Evolutionary conservation across 2,329 filamentous ascomycete species (phyloP).

Genomic region (Xenosphaeropsis pyriputrescens): DNA sequence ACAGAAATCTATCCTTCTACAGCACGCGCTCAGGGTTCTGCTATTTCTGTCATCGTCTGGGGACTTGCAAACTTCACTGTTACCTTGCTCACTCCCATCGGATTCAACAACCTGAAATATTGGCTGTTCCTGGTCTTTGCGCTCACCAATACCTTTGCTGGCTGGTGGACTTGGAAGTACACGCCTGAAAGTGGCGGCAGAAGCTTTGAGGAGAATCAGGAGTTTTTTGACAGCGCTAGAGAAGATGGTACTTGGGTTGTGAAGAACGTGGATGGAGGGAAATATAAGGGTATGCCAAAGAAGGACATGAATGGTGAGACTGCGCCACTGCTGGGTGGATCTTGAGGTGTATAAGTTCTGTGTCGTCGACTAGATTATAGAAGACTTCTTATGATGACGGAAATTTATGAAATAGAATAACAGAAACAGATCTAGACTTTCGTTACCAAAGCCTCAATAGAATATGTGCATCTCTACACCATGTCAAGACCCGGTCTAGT

Average conservation of each 20-base stretch:
- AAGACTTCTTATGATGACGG: too few relatives aligned
- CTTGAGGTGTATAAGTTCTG: background rate
- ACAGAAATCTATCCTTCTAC: conserved; percentile 42
- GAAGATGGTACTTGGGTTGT: conserved; percentile 38
- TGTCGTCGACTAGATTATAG: too few relatives aligned
- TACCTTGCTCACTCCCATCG: conserved; percentile 39
- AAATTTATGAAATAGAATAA: too few relatives aligned
- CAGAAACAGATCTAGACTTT: too few relatives aligned
- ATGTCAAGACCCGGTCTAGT: too few relatives aligned
- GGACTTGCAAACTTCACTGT: conserved; percentile 41
- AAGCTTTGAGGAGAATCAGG: conserved; percentile 44
- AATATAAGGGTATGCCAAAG: conserved; percentile 19
- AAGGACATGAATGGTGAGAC: conserved; percentile 1
- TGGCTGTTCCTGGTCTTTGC: conserved; percentile 42
- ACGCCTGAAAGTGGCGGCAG: conserved; percentile 39
- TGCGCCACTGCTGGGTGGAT: background rate
- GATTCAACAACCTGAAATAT: conserved; percentile 44
- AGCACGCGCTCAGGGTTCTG: conserved; percentile 36
- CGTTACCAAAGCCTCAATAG: too few relatives aligned
- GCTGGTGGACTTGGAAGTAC: conserved; percentile 33
- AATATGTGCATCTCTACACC: too few relatives aligned
- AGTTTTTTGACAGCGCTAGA: conserved; percentile 37
- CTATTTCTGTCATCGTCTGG: conserved; percentile 38
- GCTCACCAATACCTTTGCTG: conserved; percentile 36
- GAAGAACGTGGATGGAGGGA: conserved; percentile 32